A percentile compares a stretch with the other conserved stretches of the same genome.
These are phyloP conservation scores for Pythium brachiatum DNA, from an alignment of 352 stramenopile genomes.

Conservation along the genomic window DNA sequence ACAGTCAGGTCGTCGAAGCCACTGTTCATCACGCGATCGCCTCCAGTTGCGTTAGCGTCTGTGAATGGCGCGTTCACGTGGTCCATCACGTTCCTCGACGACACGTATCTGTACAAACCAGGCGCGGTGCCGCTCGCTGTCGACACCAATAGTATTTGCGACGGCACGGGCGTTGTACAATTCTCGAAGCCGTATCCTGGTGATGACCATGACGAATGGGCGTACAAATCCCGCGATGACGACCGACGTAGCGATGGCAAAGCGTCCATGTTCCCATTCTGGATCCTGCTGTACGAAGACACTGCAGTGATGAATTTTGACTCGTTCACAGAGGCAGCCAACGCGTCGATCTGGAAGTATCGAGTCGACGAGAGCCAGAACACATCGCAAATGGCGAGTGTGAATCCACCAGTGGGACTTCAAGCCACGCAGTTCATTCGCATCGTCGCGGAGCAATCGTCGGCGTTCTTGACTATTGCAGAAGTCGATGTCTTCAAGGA, in stretches of 20 bases:
- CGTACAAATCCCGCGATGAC: slow-evolving; percentile 33
- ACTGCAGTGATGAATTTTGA: slow-evolving; percentile 54
- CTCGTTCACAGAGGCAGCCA: slow-evolving; percentile 47
- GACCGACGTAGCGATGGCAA: slow-evolving; percentile 18
- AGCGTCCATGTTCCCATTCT: slow-evolving; percentile 72
- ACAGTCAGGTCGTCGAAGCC: not conserved
- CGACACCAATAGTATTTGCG: slow-evolving; percentile 39
- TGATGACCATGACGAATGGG: slow-evolving; percentile 40
- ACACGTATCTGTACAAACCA: slow-evolving; percentile 22
- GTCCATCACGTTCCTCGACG: slow-evolving; percentile 65
- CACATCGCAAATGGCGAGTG: slow-evolving; percentile 34
- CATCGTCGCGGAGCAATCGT: slow-evolving; percentile 43
- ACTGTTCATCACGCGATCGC: slow-evolving; percentile 50
- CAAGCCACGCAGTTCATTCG: slow-evolving; percentile 57
- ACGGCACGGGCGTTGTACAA: slow-evolving; percentile 32
- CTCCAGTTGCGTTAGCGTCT: slow-evolving; percentile 28
- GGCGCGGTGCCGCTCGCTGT: slow-evolving; percentile 26
- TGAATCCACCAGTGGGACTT: slow-evolving; percentile 43
- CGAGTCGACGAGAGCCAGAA: slow-evolving; percentile 29
- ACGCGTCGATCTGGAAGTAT: slow-evolving; percentile 44
- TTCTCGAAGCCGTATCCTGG: slow-evolving; percentile 33
- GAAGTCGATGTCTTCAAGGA: slow-evolving; percentile 76
- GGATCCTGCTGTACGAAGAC: slow-evolving; percentile 74
- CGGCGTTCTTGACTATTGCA: slow-evolving; percentile 51
- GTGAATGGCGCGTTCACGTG: slow-evolving; percentile 55